Conservation (phyloP, 192 early-diverging fungal species). For the Chytriomyces sp. region DNA sequence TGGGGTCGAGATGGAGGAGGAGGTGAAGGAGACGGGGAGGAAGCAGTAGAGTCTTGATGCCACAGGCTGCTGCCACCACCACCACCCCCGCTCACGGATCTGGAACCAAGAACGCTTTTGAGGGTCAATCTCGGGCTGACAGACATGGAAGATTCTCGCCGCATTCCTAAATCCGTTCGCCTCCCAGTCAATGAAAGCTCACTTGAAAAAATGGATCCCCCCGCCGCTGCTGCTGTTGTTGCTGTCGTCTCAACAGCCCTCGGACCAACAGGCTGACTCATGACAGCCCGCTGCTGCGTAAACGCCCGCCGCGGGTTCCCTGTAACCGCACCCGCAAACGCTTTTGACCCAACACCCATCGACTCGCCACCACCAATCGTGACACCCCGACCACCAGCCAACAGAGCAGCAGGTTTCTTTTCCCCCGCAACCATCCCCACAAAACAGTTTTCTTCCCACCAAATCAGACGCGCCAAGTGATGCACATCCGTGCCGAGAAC, state of each 20-base stretch:
- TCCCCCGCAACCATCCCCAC: background rate
- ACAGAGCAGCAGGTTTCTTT: background rate
- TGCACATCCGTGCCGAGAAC: slow-evolving; percentile 27
- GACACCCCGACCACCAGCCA: background rate
- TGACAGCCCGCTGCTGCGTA: no score
- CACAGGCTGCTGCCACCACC: background rate
- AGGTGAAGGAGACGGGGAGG: background rate
- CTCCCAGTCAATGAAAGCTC: background rate
- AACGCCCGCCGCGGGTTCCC: no score
- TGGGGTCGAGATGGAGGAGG: no score
- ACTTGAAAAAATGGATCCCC: no score
- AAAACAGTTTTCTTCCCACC: slow-evolving; percentile 24
- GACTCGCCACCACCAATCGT: background rate
- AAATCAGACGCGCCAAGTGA: slow-evolving; percentile 12
- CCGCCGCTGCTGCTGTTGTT: no score
- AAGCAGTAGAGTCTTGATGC: background rate
- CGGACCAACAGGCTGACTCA: no score
- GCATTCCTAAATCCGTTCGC: background rate
- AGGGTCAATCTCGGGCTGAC: background rate
- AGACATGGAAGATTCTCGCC: background rate
- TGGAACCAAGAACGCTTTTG: background rate
- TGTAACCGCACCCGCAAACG: background rate
- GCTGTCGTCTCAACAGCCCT: no score
- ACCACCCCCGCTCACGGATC: background rate
- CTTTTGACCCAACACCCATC: background rate